phyloP scores from a whole-genome alignment of 306 rosid species.

The Trifolium subterraneum region DNA sequence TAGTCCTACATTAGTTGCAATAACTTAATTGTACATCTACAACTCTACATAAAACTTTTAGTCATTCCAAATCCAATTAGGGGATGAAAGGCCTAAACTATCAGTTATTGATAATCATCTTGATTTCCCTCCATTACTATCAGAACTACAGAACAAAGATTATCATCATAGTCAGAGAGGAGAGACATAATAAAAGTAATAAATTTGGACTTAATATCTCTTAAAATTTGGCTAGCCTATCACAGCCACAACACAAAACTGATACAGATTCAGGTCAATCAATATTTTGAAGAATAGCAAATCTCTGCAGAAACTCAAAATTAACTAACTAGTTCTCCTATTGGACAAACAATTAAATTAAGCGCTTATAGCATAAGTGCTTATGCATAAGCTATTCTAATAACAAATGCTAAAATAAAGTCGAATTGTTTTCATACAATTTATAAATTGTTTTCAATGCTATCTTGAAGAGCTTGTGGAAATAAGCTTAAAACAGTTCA shows the following conservation, averaged over 20 bases:
- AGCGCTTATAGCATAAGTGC: neutral
- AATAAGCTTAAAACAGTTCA: neutral
- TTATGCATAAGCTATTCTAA: neutral
- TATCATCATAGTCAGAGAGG: constrained; percentile 13
- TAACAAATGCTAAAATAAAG: neutral
- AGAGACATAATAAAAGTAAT: neutral
- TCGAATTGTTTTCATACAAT: neutral
- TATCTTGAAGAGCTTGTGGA: neutral
- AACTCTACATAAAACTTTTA: neutral
- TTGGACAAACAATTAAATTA: neutral
- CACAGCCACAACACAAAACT: neutral
- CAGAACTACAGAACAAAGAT: too few relatives aligned
- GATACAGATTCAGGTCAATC: constrained; percentile 18
- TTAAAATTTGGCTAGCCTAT: constrained; percentile 19
- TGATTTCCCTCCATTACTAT: constrained; percentile 8
- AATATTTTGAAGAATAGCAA: constrained; percentile 30
- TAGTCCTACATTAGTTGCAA: constrained; percentile 14
- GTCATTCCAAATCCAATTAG: constrained; percentile 7
- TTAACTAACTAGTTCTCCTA: neutral
- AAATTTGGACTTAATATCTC: neutral
- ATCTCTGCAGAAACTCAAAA: constrained; percentile 19
- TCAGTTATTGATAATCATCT: neutral
- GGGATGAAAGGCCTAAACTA: neutral
- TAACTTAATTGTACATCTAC: neutral
- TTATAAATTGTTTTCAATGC: neutral